Base-by-base conservation (phyloP, 2,329 filamentous ascomycete genomes). In the Huntiella omanensis region DNA sequence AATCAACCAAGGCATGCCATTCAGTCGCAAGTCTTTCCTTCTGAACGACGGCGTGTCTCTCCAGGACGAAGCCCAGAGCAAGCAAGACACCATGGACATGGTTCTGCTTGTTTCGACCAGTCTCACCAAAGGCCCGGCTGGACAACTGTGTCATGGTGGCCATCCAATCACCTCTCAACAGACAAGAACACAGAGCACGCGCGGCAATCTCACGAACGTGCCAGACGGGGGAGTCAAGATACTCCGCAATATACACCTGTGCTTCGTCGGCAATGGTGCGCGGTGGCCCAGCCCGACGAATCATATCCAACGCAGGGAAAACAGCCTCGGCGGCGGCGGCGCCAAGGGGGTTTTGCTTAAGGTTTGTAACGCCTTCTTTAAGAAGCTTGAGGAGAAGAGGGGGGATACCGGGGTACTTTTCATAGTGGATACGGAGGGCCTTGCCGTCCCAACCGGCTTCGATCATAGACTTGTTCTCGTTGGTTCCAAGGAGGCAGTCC, bases 161-260 rank as follows among this genome's bases (percentile, higher is more conserved):
- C 1, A 69, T 56, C 70, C 72, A 76, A 17, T 64, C 59, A 3
- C 65, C 59, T 13, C 67, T 64, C 2, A 77, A 58, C 16, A 78
- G 60, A 50, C 80, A 75, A 0, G 75, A 76, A 55, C 74, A 77
- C 10, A 83, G 64, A 0, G 83, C 83, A 12, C 80, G 70, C 0
- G 83, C 82, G 1, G 83, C 81, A 58, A 87, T 84, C 54, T 88
- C 83, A 43, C 84, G 69, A 5, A 91, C 74, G 56, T 86, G 81
- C 84, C 84, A 91, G 13, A 84, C 72, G 0, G 70, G 70, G 51
- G 78, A 85, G 8, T 66, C 70, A 3, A 85, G 66, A 46, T 87
- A 77, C 37, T 65, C 66, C 5, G 69, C 59, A 5, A 88, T 74
- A 40, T 72, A 66, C 3, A 59, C 54, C 53, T 73, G 68, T 4